These are phyloP conservation scores for Candida nitratophila DNA, from an alignment of 805 yeast species.

Conservation along the genomic window DNA sequence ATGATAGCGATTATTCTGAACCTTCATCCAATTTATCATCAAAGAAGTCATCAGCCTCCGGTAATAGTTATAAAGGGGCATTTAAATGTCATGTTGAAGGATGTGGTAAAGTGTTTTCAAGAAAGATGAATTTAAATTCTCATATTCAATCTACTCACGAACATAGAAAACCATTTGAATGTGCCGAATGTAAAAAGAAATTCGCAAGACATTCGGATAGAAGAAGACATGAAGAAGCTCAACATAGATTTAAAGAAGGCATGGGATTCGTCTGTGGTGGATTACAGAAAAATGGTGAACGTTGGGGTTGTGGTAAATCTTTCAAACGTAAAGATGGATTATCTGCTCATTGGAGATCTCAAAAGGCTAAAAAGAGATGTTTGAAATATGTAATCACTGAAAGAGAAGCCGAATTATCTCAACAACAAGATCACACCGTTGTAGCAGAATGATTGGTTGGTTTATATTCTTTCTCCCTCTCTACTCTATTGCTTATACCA, in stretches of 20 bases:
- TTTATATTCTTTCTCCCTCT: too few species aligned
- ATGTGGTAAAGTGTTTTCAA: constrained; percentile 24
- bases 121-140: constrained; percentile 27
- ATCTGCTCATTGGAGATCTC: constrained; percentile 29
- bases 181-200: constrained; percentile 20
- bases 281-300: constrained; percentile 17
- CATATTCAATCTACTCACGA: constrained; percentile 27
- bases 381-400: constrained; percentile 8
- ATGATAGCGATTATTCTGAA: too few species aligned
- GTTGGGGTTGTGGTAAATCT: constrained; percentile 30
- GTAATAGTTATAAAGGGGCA: constrained; percentile 4
- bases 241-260: constrained; percentile 15
- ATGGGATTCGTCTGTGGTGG: constrained; percentile 25
- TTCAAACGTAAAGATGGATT: constrained; percentile 29
- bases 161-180: constrained; percentile 25
- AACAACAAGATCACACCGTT: too few species aligned
- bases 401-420: constrained; percentile 1
- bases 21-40: too few species aligned
- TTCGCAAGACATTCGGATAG: constrained; percentile 30
- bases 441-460: too few species aligned
- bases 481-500: too few species aligned
- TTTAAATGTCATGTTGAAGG: constrained; percentile 20
- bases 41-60: background rate
- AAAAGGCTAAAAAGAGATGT: constrained; percentile 27
- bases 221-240: constrained; percentile 27